A percentile compares a stretch with the other conserved stretches of the same genome.
Evolutionary conservation across 2,329 filamentous ascomycete genomes (phyloP).

Genomic region (Botrytis paeoniae): DNA sequence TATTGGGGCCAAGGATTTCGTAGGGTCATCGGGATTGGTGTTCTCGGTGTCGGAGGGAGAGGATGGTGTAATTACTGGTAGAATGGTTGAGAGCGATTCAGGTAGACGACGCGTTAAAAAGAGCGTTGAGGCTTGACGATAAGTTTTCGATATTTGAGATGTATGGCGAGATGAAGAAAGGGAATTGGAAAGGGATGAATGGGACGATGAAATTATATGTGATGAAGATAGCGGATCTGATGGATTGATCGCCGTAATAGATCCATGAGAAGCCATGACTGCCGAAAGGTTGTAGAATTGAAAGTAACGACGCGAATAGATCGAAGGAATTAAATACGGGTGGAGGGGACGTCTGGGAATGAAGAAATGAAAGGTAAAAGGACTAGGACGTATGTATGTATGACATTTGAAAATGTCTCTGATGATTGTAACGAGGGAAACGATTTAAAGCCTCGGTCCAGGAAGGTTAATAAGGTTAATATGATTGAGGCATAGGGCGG

Average conservation of each 20-base stretch:
- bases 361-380: slow-evolving; percentile 12
- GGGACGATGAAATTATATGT: slow-evolving; percentile 62
- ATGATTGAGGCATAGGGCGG: slow-evolving; percentile 6
- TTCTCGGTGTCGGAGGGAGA: slow-evolving; percentile 35
- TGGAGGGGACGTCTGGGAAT: slow-evolving; percentile 8
- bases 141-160: slow-evolving; percentile 81
- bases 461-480: neutral
- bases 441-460: slow-evolving; percentile 15
- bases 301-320: neutral
- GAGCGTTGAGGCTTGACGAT: slow-evolving; percentile 89
- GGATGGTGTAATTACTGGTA: slow-evolving; percentile 70
- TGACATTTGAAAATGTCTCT: slow-evolving; percentile 16
- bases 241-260: slow-evolving; percentile 32
- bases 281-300: neutral
- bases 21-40: slow-evolving; percentile 41
- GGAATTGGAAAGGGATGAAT: slow-evolving; percentile 65
- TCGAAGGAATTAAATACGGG: neutral
- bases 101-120: slow-evolving; percentile 92
- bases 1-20: slow-evolving; percentile 54
- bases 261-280: slow-evolving; percentile 33
- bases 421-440: slow-evolving; percentile 1
- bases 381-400: neutral
- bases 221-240: slow-evolving; percentile 49
- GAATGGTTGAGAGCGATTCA: slow-evolving; percentile 81
- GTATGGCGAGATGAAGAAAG: slow-evolving; percentile 55